phyloP scores from a whole-genome alignment of 768 basidiomycete species.

The Exidia glandulosa region DNA sequence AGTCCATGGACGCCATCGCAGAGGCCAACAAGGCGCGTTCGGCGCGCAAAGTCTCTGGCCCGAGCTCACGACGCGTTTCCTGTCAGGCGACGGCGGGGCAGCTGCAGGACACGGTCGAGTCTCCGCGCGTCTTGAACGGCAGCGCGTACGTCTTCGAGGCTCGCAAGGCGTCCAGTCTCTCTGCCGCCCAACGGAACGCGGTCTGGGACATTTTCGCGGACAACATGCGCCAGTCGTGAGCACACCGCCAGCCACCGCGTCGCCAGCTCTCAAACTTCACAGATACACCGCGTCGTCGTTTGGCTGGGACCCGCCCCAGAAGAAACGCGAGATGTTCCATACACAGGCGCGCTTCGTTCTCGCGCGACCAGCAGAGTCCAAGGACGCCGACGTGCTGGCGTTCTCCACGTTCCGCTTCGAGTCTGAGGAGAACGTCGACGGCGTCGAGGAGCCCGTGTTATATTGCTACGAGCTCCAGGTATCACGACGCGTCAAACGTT shows the following conservation, averaged over 20 bases:
- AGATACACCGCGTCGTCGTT: slow-evolving; percentile 50
- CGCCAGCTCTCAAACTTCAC: no score
- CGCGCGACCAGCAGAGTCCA: neutral
- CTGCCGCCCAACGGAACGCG: slow-evolving; percentile 23
- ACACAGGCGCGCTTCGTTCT: slow-evolving; percentile 49
- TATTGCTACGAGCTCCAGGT: slow-evolving; percentile 84
- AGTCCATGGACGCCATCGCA: neutral
- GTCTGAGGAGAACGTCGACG: slow-evolving; percentile 32
- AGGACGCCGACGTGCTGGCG: slow-evolving; percentile 26
- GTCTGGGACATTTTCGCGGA: slow-evolving; percentile 42
- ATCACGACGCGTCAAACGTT: slow-evolving; percentile 26
- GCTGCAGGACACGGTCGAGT: neutral
- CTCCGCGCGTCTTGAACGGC: neutral
- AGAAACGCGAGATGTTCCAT: slow-evolving; percentile 52
- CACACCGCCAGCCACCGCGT: neutral
- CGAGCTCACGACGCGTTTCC: neutral
- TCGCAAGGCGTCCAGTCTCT: slow-evolving; percentile 22
- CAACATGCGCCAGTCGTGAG: slow-evolving; percentile 44
- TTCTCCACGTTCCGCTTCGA: slow-evolving; percentile 67
- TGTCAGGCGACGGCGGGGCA: neutral
- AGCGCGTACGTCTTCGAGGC: slow-evolving; percentile 10
- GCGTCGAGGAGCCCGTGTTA: slow-evolving; percentile 35
- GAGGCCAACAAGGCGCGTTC: neutral
- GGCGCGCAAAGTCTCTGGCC: neutral
- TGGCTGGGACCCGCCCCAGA: slow-evolving; percentile 51